phyloP scores from a whole-genome alignment of 495 filamentous ascomycete genomes.

The Pyrenula aspistea region DNA sequence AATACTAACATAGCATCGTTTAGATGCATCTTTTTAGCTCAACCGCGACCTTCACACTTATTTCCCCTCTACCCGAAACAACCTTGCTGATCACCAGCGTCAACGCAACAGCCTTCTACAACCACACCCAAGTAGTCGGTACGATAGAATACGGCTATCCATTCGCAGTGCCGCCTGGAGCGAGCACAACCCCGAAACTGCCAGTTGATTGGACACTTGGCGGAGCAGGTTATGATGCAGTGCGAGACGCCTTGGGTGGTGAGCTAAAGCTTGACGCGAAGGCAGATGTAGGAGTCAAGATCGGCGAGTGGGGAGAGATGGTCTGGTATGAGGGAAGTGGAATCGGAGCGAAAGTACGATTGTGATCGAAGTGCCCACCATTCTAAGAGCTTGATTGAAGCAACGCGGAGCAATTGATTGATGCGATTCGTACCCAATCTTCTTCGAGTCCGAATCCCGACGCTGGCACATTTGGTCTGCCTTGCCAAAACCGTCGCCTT shows the following conservation, averaged over 20 bases:
- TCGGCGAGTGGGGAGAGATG: conserved; percentile 59
- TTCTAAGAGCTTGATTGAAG: too few species aligned
- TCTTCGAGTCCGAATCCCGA: too few species aligned
- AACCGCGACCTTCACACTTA: conserved; percentile 72
- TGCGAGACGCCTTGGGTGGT: conserved; percentile 77
- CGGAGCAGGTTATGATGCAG: conserved; percentile 68
- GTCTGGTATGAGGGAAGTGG: conserved; percentile 60
- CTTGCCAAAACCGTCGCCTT: too few species aligned
- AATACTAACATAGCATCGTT: conserved; percentile 3
- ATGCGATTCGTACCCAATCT: too few species aligned
- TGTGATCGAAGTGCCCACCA: conserved; percentile 38
- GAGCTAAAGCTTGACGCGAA: conserved; percentile 64
- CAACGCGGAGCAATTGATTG: too few species aligned
- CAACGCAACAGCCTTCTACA: conserved; percentile 76
- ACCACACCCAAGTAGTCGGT: conserved; percentile 64
- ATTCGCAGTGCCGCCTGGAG: conserved; percentile 68
- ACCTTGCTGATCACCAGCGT: conserved; percentile 64
- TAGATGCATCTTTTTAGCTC: conserved; percentile 73
- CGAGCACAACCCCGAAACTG: conserved; percentile 54
- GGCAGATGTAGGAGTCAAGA: conserved; percentile 55
- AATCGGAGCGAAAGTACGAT: conserved; percentile 60
- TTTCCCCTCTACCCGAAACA: conserved; percentile 61
- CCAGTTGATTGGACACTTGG: conserved; percentile 70
- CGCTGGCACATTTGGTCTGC: too few species aligned
- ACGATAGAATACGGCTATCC: conserved; percentile 59